A percentile compares a stretch with the other conserved stretches of the same genome.
phyloP scores from a whole-genome alignment of 1,284 basidiomycete genomes.

The Marasmius fiardii region DNA sequence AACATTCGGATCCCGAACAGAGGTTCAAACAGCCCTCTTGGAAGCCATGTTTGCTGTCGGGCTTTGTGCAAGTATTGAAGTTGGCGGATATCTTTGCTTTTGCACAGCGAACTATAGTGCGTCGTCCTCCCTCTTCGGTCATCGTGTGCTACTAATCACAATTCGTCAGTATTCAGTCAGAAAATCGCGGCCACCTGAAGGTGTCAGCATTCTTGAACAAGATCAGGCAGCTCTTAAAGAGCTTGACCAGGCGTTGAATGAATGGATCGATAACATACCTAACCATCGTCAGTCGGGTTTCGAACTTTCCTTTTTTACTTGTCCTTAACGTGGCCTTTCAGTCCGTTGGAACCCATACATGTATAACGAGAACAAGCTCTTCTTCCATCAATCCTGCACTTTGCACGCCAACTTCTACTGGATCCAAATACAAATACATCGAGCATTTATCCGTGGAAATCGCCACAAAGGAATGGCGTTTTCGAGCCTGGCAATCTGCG shows the following conservation, averaged over 20 bases:
- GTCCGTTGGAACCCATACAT: slow-evolving; percentile 58
- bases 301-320: neutral
- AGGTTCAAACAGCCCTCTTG: slow-evolving; percentile 49
- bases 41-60: slow-evolving; percentile 47
- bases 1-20: slow-evolving; percentile 33
- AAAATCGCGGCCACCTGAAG: slow-evolving; percentile 18
- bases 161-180: slow-evolving; percentile 32
- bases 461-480: slow-evolving; percentile 34
- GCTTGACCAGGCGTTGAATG: slow-evolving; percentile 61
- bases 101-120: slow-evolving; percentile 58
- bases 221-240: slow-evolving; percentile 58
- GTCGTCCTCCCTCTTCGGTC: slow-evolving; percentile 15
- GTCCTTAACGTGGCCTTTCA: slow-evolving; percentile 15
- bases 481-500: slow-evolving; percentile 64
- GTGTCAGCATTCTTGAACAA: slow-evolving; percentile 28
- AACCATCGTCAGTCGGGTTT: slow-evolving; percentile 38
- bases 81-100: slow-evolving; percentile 64
- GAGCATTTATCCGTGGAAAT: slow-evolving; percentile 61
- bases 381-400: neutral
- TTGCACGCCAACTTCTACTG: neutral
- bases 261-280: slow-evolving; percentile 63
- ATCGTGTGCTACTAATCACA: neutral
- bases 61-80: slow-evolving; percentile 55
- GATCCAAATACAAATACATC: slow-evolving; percentile 9
- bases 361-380: slow-evolving; percentile 29